Evolutionary conservation across 169 alveolate species (phyloP), one percentile per base, ranked within the genome.

Genomic region (Plasmodium coatneyi): DNA sequence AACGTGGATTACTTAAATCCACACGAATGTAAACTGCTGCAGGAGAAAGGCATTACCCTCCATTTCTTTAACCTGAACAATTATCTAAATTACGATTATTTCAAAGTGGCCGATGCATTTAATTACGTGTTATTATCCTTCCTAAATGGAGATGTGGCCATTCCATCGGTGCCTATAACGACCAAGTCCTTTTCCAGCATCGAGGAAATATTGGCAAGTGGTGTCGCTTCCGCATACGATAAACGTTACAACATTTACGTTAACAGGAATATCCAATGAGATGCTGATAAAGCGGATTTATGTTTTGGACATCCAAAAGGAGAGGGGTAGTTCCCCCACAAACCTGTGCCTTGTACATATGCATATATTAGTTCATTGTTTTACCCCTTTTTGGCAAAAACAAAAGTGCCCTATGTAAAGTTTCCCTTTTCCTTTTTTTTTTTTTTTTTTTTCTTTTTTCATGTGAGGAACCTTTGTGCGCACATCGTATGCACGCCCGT

Each of bases 1-100:
- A 30, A 72, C 66, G 34, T 86, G 28, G 93, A 86, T 76, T 86
- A 74, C 66, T 86, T 86, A 86, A 86, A 34, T 86, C 93, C 93
- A 34, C 80, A 86, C 36, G 93, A 86, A 86, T 86, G 93, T 49
- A 86, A 86, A 36, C 32, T 86, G 22, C 32, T 86, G 28, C 66
- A 74, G 39, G 84, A 86, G 5, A 86, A 86, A 28, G 84, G 93
- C 39, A 74, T 86, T 30, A 66, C 79, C 5, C 49, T 86, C 28
- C 93, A 86, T 43, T 86, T 86, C 76, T 86, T 86, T 60, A 86
- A 86, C 80, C 60, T 86, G 39, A 86, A n/a, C 43, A 74, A 86
- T 76, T 86, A 86, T 70, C 30, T 86, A 32, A 25, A 74, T 41
- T 86, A 86, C 66, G 93, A 86, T 76, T 86, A 86, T 86, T 86